Base-by-base conservation (phyloP, 805 yeast species). In the Huiozyma naganishii region DNA sequence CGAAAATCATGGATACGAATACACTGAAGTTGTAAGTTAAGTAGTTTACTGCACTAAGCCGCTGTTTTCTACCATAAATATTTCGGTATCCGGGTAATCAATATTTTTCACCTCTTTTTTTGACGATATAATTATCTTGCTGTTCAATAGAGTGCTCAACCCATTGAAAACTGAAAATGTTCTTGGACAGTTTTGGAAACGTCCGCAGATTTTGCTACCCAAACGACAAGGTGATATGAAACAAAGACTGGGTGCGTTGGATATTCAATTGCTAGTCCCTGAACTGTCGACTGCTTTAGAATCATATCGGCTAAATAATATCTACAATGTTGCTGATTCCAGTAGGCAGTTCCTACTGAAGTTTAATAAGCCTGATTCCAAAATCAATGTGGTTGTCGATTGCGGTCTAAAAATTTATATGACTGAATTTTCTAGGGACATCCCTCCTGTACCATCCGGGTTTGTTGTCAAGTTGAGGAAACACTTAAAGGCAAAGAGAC, bases 221-320 rank as follows among this genome's bases (percentile, higher is more conserved):
- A 17, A 17, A 17, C 23, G 23, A 17, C 23, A 17, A 17, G 23
- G 23, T 17, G 23, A 17, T 17, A 63, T 63, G 67, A 63, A 89
- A 80, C 97, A 90, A 72, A 74, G 97, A 66, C 76, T 88, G 44
- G 80, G 89, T 6, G 80, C 95, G 2, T 67, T 90, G 45, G 97
- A 90, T 62, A 71, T 90, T 38, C 81, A 79, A 58, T 68, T 87
- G 42, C 64, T 89, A 29, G 70, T 81, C 1, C 65, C 71, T 17
- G 97, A 90, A 61, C 71, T 89, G 37, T 71, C 71, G 42, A 55
- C 65, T 6, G 66, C 72, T 39, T 52, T 89, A 32, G 69, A 74
- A 47, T 79, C 80, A 42, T 80, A 79, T 57, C 67, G 97, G 48
- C 67, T 90, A 46, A 88, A 81, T 50, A 90, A 90, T 62, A 80